These are phyloP conservation scores for Puya raimondii DNA, from an alignment of 176 grass and related monocot genomes.

Conservation along the genomic window DNA sequence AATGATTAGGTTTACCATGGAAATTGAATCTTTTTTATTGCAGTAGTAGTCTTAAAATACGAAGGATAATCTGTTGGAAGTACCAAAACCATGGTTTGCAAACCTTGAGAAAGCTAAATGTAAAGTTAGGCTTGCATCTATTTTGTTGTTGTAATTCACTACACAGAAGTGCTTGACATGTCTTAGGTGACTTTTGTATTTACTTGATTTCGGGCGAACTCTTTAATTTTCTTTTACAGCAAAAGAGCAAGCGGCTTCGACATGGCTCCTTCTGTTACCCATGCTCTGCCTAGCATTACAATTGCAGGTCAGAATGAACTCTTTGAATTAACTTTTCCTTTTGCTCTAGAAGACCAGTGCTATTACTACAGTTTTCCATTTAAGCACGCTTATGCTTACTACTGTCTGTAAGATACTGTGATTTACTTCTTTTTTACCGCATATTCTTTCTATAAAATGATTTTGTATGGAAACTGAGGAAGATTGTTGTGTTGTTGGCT, in stretches of 20 bases:
- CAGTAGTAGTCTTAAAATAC: too few species aligned
- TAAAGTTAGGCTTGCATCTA: too few species aligned
- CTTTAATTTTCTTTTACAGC: conserved; percentile 2
- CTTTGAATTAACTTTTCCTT: conserved; percentile 2
- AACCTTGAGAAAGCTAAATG: too few species aligned
- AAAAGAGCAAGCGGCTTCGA: conserved; percentile 27
- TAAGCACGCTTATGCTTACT: neutral
- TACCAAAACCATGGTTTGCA: too few species aligned
- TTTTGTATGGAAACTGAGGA: conserved; percentile 30
- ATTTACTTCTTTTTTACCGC: neutral
- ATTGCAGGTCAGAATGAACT: conserved; percentile 10
- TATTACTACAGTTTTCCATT: neutral
- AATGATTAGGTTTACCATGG: neutral
- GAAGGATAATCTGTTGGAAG: too few species aligned
- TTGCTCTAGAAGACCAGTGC: neutral
- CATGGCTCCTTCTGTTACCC: conserved; percentile 14
- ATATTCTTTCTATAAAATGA: conserved; percentile 3
- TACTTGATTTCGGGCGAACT: neutral
- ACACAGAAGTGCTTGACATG: neutral
- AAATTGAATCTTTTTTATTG: too few species aligned
- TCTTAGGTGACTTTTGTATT: neutral
- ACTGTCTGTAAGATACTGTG: neutral
- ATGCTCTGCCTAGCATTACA: neutral
- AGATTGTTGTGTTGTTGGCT: conserved; percentile 33
- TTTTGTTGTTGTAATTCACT: too few species aligned